Evolutionary conservation across 2,329 filamentous ascomycete genomes (phyloP), one percentile per base, ranked within the genome.

Genomic region (Fusarium compactum): DNA sequence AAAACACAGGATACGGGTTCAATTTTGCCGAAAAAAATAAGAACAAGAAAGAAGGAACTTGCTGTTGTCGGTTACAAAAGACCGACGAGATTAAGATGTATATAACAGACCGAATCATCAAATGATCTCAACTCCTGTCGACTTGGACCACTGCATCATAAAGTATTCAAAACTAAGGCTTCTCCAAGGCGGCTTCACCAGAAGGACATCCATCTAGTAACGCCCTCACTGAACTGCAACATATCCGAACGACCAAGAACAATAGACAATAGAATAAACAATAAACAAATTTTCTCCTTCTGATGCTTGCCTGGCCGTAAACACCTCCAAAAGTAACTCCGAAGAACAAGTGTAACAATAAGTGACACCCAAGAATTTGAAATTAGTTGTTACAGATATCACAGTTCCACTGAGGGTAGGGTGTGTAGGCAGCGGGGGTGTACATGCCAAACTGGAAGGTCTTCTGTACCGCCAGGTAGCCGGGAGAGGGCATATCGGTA

Each of bases 361-460:
- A 38, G 85, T 85, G 59, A 89, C 83, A 8, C 83, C 81, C 11
- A 89, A 38, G 3, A 85, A 85, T 44, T 83, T 81, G 65, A 76
- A 78, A 47, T 80, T 79, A 16, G 83, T 81, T 22, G 85, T 84
- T 89, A 80, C 89, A 91, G 22, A 85, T 87, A 3, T 83, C 82
- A 73, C 89, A 91, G 55, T 81, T 80, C 83, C 85, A 91, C 9
- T 86, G 82, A 27, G 74, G 74, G 22, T 86, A 81, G 15, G 85
- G 80, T n/a, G 79, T 80, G 77, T 90, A 90, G 3, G 82, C 77
- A 73, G 84, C 80, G 27, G 80, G 76, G 2, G 81, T 79, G 78
- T 91, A 91, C 77, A 91, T 79, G 57, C 87, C 88, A 69, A 91
- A 91, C 2, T 74, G 80, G 75, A 89, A 86, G 34, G 78, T 79